Evolutionary conservation across 768 basidiomycete species (phyloP).

Genomic region (Filobasidium floriforme): DNA sequence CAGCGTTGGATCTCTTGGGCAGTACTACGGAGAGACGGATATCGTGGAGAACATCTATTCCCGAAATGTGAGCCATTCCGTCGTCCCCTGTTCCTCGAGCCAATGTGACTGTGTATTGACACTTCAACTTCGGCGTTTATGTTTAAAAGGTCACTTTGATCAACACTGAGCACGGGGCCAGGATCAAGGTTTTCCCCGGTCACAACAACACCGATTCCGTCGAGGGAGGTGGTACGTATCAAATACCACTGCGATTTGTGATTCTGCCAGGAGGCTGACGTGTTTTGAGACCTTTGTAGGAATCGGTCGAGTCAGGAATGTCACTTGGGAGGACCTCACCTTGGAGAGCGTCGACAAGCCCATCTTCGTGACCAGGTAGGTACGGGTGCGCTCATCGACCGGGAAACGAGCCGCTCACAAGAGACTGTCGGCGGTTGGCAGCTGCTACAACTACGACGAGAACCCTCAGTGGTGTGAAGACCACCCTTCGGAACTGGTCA

Average conservation of each 20-base stretch:
- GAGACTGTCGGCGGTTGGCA: not conserved
- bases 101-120: too few species aligned
- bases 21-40: constrained; percentile 43
- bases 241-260: constrained; percentile 43
- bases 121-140: constrained; percentile 48
- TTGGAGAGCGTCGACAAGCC: constrained; percentile 53
- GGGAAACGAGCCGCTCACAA: not conserved
- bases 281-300: not conserved
- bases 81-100: too few species aligned
- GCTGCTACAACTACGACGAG: constrained; percentile 40
- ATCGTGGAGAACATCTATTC: constrained; percentile 16
- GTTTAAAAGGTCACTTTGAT: constrained; percentile 55
- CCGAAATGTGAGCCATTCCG: not conserved
- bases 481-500: constrained; percentile 49
- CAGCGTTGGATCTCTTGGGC: constrained; percentile 57
- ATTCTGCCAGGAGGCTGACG: constrained; percentile 17
- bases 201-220: constrained; percentile 56
- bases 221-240: constrained; percentile 50
- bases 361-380: constrained; percentile 53
- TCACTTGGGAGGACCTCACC: constrained; percentile 20
- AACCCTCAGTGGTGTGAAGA: constrained; percentile 52
- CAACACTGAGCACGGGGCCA: constrained; percentile 60
- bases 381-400: too few species aligned
- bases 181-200: constrained; percentile 64
- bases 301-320: not conserved